Percentiles rank a stretch among this genome's conserved stretches.
phyloP scores from a whole-genome alignment of 2,329 filamentous ascomycete species.

The Trichoderma pleuroti region DNA sequence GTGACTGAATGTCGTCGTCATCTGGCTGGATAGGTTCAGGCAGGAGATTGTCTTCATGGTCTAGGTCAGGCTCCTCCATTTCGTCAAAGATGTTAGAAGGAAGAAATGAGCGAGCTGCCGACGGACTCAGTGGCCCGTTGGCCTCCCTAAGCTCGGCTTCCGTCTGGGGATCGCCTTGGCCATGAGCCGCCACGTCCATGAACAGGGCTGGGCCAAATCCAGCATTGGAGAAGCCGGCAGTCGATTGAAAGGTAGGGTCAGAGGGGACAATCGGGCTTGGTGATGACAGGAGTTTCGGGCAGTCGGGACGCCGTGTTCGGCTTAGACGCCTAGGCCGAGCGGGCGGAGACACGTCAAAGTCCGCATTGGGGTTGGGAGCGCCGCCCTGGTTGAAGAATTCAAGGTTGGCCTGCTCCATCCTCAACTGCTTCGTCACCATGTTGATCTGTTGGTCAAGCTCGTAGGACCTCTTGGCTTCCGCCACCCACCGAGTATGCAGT shows the following conservation, averaged over 20 bases:
- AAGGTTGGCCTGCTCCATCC: conserved; percentile 40
- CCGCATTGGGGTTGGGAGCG: conserved; percentile 39
- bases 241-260: conserved; percentile 45
- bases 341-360: conserved; percentile 44
- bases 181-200: conserved; percentile 45
- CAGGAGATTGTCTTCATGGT: conserved; percentile 30
- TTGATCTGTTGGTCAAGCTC: conserved; percentile 46
- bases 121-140: conserved; percentile 72
- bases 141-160: conserved; percentile 61
- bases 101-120: conserved; percentile 64
- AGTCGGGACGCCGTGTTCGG: conserved; percentile 47
- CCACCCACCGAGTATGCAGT: conserved; percentile 48
- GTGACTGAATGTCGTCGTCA: conserved; percentile 55
- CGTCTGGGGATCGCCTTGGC: conserved; percentile 43
- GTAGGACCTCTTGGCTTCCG: conserved; percentile 46
- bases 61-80: conserved; percentile 57
- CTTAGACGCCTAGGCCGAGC: conserved; percentile 47
- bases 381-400: conserved; percentile 37
- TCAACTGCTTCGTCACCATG: conserved; percentile 47
- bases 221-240: conserved; percentile 52
- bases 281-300: conserved; percentile 39
- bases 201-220: conserved; percentile 54
- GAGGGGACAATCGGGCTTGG: conserved; percentile 38
- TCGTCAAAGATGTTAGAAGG: conserved; percentile 67
- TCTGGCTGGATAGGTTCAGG: conserved; percentile 30